Conservation (phyloP, 768 basidiomycete genomes). For the Leccinum aurantiacum region DNA sequence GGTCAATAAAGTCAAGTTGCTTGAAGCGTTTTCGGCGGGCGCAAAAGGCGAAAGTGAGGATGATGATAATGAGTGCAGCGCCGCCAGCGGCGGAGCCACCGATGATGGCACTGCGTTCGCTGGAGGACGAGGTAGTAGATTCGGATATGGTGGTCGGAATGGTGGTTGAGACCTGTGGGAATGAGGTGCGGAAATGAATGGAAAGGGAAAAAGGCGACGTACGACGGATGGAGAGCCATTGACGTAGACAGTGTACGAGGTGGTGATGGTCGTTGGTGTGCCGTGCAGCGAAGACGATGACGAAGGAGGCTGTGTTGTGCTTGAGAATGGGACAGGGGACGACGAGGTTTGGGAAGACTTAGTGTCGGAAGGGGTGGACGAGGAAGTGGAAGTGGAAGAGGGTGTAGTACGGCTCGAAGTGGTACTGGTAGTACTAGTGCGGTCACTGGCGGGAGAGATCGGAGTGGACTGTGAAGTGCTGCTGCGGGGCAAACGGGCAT, state of each 20-base stretch:
- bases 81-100: constrained; percentile 42
- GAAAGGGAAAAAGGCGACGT: constrained; percentile 1
- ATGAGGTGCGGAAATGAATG: not conserved
- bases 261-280: constrained; percentile 19
- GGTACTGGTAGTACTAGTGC: not conserved
- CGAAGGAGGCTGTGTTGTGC: not conserved
- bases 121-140: not conserved
- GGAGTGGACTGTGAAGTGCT: constrained; percentile 9
- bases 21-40: constrained; percentile 39
- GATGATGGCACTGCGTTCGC: constrained; percentile 40
- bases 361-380: not conserved
- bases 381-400: not conserved
- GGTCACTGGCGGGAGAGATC: constrained; percentile 5
- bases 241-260: constrained; percentile 20
- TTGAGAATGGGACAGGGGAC: not conserved
- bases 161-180: constrained; percentile 12
- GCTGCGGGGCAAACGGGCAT: not conserved
- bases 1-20: constrained; percentile 30
- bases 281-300: constrained; percentile 4
- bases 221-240: constrained; percentile 19
- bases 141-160: constrained; percentile 23
- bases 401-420: no score
- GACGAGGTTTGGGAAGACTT: not conserved
- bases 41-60: constrained; percentile 38
- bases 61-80: constrained; percentile 36